These are phyloP conservation scores for Daedalea quercina DNA, from an alignment of 768 basidiomycete species.

Conservation along the genomic window DNA sequence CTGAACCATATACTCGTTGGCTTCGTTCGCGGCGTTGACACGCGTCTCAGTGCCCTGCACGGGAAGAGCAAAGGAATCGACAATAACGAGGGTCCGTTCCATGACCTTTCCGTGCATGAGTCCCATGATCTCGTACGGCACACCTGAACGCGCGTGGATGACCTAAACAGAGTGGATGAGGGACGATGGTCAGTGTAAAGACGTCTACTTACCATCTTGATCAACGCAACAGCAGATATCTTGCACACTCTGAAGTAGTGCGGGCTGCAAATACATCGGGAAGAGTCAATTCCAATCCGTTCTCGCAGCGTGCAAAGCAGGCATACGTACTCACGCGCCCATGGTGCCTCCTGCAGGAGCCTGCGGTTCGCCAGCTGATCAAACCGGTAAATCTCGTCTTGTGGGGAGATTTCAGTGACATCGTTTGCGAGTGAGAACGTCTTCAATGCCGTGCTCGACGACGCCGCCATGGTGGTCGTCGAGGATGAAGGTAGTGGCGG, in stretches of 20 bases:
- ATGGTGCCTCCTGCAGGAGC: constrained; percentile 67
- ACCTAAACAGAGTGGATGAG: constrained; percentile 48
- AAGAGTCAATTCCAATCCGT: not conserved
- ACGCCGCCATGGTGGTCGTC: constrained; percentile 16
- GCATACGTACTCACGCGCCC: constrained; percentile 69
- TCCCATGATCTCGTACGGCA: constrained; percentile 98
- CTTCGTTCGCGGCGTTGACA: constrained; percentile 93
- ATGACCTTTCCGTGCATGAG: constrained; percentile 97
- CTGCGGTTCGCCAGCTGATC: constrained; percentile 61
- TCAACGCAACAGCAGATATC: constrained; percentile 72
- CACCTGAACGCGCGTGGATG: constrained; percentile 96
- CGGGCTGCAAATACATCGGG: constrained; percentile 37
- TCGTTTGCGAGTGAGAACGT: constrained; percentile 71
- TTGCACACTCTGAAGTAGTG: constrained; percentile 86
- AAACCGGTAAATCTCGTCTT: constrained; percentile 77
- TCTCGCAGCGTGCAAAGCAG: not conserved
- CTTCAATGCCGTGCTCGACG: constrained; percentile 58
- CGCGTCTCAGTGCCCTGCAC: constrained; percentile 98
- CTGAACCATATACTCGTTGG: constrained; percentile 98
- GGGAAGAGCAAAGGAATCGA: constrained; percentile 96
- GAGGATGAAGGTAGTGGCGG: not conserved
- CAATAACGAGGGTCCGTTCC: constrained; percentile 70
- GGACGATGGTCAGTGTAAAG: not conserved
- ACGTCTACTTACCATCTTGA: not conserved
- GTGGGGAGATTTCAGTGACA: constrained; percentile 59